These are phyloP conservation scores for Fomitopsis pulvina DNA, from an alignment of 768 basidiomycete genomes.

Conservation along the genomic window DNA sequence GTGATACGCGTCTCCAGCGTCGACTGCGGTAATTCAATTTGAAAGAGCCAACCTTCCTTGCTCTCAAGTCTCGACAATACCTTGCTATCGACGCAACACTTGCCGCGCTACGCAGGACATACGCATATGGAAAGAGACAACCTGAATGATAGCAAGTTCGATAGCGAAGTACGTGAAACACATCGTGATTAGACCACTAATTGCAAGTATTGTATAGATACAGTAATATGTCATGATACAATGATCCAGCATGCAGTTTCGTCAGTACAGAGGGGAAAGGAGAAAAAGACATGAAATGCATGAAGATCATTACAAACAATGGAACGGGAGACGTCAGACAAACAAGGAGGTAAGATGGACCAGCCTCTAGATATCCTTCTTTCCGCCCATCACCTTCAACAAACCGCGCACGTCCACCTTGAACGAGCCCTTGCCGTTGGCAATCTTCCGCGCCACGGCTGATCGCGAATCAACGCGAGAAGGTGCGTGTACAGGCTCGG, in stretches of 20 bases:
- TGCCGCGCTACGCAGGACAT: neutral
- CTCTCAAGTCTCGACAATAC: no score
- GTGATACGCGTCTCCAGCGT: neutral
- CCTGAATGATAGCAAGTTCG: no score
- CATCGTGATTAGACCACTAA: neutral
- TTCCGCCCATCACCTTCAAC: constrained; percentile 25
- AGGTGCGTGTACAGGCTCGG: constrained; percentile 2
- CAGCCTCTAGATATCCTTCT: constrained; percentile 14
- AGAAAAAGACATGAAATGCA: neutral
- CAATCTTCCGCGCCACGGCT: constrained; percentile 19
- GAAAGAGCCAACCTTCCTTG: neutral
- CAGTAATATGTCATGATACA: neutral
- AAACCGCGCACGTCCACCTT: constrained; percentile 25
- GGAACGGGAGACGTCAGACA: neutral
- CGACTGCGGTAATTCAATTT: no score
- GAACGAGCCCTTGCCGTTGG: constrained; percentile 8
- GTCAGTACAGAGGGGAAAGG: neutral
- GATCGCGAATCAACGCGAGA: constrained; percentile 9
- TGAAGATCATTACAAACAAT: neutral
- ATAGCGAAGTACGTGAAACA: neutral
- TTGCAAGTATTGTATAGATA: neutral
- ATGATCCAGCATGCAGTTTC: neutral
- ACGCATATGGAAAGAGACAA: neutral
- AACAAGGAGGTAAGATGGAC: neutral
- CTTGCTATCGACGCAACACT: neutral